Base-by-base conservation (phyloP, 768 basidiomycete genomes). In the Rhodosporidiobolus sp. region DNA sequence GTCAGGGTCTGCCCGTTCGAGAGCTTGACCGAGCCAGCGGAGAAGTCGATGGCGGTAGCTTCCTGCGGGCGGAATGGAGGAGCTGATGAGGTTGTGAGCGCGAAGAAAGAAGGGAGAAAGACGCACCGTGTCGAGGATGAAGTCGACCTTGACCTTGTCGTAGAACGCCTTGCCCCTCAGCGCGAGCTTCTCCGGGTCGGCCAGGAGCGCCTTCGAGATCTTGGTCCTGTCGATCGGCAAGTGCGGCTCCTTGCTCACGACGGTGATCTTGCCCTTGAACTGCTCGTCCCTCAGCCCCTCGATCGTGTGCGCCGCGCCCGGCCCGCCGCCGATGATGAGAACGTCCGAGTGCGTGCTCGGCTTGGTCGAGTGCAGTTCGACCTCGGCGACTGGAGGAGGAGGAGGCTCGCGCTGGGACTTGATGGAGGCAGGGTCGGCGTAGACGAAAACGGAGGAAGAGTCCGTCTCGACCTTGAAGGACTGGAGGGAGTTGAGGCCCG, bases 181-280 rank as follows among this genome's bases (percentile, higher is more conserved):
- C 80, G 89, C 87, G 46, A 94, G 81, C 81, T 92, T 92, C n/a
- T 86, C 82, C 3, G 88, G 81, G 77, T 94, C 91, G 26, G 88
- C 88, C 53, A 88, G 85, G 63, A 95, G 86, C 5, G 87, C 88
- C 81, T 96, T 95, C 81, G 91, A 92, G 65, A 95, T 84, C 82
- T 90, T 94, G 54, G 94, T 94, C 70, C 92, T 85, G 82, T 96
- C 94, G 72, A 94, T 90, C 3, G 94, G 93, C 17, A 88, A 84
- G 80, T 93, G 83, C 2, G 83, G 71, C 46, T 96, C 94, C 77
- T 88, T 88, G n/a, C 89, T 86, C 34, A 94, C 80, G 63, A 95
- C 82, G 6, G 87, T 90, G 79, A 96, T 90, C 8, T 87, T 84
- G n/a, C 86, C 88, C 46, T 84, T 83, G 82, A 87, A 96, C 9